Evolutionary conservation across 2,329 filamentous ascomycete genomes (phyloP).

Genomic region (Colletotrichum sp.): DNA sequence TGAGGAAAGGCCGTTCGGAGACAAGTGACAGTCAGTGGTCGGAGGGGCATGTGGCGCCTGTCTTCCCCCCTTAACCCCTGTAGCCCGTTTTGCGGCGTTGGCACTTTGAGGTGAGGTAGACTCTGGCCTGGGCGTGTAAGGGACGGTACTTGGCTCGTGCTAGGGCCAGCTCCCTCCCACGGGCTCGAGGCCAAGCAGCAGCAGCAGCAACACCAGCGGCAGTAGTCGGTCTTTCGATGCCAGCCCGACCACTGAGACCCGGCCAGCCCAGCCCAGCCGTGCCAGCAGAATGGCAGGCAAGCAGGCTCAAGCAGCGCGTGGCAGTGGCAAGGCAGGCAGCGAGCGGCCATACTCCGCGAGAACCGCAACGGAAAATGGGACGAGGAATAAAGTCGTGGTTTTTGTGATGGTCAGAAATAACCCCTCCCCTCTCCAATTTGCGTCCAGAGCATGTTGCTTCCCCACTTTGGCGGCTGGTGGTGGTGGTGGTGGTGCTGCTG

Average conservation of each 20-base stretch:
- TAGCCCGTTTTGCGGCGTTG: neutral
- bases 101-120: neutral
- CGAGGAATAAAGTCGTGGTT: neutral
- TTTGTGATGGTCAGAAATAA: neutral
- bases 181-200: neutral
- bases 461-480: neutral
- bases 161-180: neutral
- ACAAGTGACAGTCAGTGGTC: conserved; percentile 9
- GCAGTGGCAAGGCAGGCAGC: neutral
- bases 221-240: neutral
- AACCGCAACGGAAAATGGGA: neutral
- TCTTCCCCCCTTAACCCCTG: conserved; percentile 9
- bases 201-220: neutral
- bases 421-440: neutral
- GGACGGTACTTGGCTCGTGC: neutral
- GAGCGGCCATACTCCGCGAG: neutral
- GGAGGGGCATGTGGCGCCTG: conserved; percentile 11
- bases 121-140: neutral
- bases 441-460: neutral
- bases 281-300: neutral
- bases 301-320: neutral
- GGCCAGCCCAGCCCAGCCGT: neutral
- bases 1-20: neutral
- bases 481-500: neutral
- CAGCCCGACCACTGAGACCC: neutral